These are phyloP conservation scores for Lasiodiplodia gonubiensis DNA, from an alignment of 2,329 filamentous ascomycete species.

Conservation along the genomic window DNA sequence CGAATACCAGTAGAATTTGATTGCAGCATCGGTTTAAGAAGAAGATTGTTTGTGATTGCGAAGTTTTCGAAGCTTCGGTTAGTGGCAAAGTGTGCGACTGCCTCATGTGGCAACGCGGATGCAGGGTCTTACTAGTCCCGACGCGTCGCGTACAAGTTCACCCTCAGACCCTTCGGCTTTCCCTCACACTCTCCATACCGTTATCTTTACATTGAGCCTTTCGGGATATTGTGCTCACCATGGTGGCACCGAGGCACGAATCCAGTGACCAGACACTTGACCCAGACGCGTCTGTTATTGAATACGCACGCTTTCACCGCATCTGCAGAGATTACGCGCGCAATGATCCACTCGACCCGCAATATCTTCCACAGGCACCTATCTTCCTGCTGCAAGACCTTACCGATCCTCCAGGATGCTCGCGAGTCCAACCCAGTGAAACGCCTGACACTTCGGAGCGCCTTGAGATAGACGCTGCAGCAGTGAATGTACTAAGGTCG, in stretches of 20 bases:
- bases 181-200: too few species aligned
- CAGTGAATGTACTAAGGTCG: conserved; percentile 38
- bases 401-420: conserved; percentile 30
- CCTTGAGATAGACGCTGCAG: conserved; percentile 39
- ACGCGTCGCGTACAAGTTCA: conserved; percentile 5
- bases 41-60: too few species aligned
- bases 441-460: conserved; percentile 32
- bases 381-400: conserved; percentile 33
- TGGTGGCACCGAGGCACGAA: background rate
- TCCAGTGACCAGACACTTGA: background rate
- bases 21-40: background rate
- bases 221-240: background rate
- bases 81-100: background rate
- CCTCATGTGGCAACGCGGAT: background rate
- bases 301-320: conserved; percentile 56
- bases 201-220: too few species aligned
- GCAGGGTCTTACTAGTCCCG: background rate
- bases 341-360: conserved; percentile 34
- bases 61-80: background rate
- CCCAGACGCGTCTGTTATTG: conserved; percentile 47
- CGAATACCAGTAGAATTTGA: background rate
- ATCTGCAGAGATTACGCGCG: conserved; percentile 48
- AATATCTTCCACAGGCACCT: conserved; percentile 27
- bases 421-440: background rate
- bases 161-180: background rate